Percentiles rank a stretch among this genome's conserved stretches.
phyloP scores from a whole-genome alignment of 768 basidiomycete genomes.

The Leucosporidium scottii region DNA sequence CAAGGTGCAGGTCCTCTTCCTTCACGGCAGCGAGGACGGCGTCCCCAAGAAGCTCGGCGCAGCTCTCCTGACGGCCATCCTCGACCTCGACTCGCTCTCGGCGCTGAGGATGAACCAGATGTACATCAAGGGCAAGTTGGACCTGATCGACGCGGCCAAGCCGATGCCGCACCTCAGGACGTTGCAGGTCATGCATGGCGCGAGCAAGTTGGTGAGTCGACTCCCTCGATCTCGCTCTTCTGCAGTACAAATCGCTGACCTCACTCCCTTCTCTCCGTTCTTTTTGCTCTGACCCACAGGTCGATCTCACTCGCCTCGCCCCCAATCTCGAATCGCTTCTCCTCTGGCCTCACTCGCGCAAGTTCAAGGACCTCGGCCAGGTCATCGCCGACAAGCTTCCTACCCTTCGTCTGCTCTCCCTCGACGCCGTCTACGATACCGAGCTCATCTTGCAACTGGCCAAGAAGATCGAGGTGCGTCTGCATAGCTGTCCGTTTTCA shows the following conservation, averaged over 20 bases:
- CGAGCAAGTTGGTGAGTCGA: conserved; percentile 1
- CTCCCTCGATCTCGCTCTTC: background rate
- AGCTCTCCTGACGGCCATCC: too few species aligned
- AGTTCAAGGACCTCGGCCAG: background rate
- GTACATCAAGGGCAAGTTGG: background rate
- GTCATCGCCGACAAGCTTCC: conserved; percentile 10
- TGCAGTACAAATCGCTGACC: background rate
- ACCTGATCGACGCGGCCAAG: background rate
- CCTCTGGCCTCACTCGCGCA: conserved; percentile 22
- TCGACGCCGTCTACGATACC: conserved; percentile 24
- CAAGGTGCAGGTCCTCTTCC: too few species aligned
- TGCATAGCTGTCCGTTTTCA: too few species aligned
- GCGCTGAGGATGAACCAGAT: background rate
- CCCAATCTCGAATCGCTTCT: conserved; percentile 28
- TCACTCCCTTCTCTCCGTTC: background rate
- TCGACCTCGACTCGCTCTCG: background rate
- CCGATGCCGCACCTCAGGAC: conserved; percentile 8
- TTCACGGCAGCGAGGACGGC: too few species aligned
- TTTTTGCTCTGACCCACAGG: background rate
- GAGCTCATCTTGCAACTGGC: conserved; percentile 1
- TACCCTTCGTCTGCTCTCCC: conserved; percentile 17
- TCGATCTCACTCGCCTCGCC: background rate
- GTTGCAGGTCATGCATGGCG: conserved; percentile 28
- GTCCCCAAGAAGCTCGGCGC: too few species aligned
- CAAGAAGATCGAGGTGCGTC: conserved; percentile 16